phyloP scores from a whole-genome alignment of 1,284 basidiomycete genomes.

The Polyporus tsugae region DNA sequence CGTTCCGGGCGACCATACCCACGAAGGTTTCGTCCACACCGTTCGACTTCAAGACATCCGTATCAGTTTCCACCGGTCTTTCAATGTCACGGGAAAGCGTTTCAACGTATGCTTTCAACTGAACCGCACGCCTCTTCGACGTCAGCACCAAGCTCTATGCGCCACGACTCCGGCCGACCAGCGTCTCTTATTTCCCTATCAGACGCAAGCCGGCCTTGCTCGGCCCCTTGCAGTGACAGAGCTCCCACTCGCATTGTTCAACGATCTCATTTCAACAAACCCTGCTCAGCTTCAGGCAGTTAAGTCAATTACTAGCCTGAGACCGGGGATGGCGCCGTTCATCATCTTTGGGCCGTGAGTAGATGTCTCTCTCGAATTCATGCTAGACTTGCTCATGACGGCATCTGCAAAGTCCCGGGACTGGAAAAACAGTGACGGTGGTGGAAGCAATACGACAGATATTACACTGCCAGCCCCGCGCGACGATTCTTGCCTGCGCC shows the following conservation, averaged over 20 bases:
- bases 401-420: conserved; percentile 57
- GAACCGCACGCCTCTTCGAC: conserved; percentile 57
- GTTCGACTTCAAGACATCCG: conserved; percentile 60
- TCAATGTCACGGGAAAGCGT: conserved; percentile 43
- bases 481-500: conserved; percentile 68
- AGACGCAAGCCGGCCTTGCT: conserved; percentile 38
- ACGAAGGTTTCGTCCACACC: conserved; percentile 63
- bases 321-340: conserved; percentile 61
- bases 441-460: conserved; percentile 73
- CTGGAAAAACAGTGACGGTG: conserved; percentile 74
- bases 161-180: conserved; percentile 48
- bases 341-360: conserved; percentile 74
- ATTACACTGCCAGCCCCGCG: conserved; percentile 49
- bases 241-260: conserved; percentile 43
- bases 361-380: not conserved
- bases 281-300: conserved; percentile 62
- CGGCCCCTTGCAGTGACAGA: conserved; percentile 23
- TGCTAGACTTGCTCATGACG: not conserved
- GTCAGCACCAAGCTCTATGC: conserved; percentile 67
- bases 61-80: conserved; percentile 58
- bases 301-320: conserved; percentile 53
- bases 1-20: conserved; percentile 55
- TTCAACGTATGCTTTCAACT: conserved; percentile 64
- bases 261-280: conserved; percentile 57
- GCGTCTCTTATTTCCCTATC: conserved; percentile 51